Evolutionary conservation across 78 protist species (phyloP), one percentile per base, ranked within the genome.

Genomic region (Guillardia theta): DNA sequence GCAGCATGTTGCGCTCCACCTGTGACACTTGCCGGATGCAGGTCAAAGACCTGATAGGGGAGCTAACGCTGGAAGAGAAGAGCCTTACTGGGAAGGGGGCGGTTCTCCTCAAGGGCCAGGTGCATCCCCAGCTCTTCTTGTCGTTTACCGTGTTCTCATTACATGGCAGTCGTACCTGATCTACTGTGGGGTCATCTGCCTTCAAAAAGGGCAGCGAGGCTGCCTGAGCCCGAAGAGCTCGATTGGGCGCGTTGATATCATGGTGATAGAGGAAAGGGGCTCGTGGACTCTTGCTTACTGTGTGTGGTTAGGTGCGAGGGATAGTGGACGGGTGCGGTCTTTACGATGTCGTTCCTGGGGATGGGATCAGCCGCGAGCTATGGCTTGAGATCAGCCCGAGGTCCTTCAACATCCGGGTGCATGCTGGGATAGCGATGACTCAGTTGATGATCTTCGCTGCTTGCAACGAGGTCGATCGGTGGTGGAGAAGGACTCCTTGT

Each of bases 171-270:
- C 83, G 45, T 70, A 70, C 83, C 6, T 70, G 6, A 43, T 70
- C 21, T 70, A 22, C 41, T 70, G 83, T 43, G 83, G 36, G n/a
- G 45, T 45, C 15, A 53, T 88, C 41, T 33, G 70, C 24, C 92
- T 88, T 0, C 92, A 46, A 30, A 1, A 45, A 12, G 92, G 54
- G 47, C 45, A 27, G 2, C 92, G 92, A 12, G 92, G 92, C 27
- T 45, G 50, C 50, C 58, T 88, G 36, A 88, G 92, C 92, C 92
- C 92, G 30, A 88, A 88, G 37, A 88, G 92, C 92, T 88, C 92
- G 30, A 88, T 88, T 8, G 92, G 92, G 53, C 92, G 92, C 41
- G 24, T 88, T 27, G 92, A 88, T 43, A 27, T 88, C 27, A 88
- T 10, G 53, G 92, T 88, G 6, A 21, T 50, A 15, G 58, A 10